A percentile compares a stretch with the other conserved stretches of the same genome.
phyloP scores from a whole-genome alignment of 106 monocot genomes.

The Dendrobium chrysotoxum region DNA sequence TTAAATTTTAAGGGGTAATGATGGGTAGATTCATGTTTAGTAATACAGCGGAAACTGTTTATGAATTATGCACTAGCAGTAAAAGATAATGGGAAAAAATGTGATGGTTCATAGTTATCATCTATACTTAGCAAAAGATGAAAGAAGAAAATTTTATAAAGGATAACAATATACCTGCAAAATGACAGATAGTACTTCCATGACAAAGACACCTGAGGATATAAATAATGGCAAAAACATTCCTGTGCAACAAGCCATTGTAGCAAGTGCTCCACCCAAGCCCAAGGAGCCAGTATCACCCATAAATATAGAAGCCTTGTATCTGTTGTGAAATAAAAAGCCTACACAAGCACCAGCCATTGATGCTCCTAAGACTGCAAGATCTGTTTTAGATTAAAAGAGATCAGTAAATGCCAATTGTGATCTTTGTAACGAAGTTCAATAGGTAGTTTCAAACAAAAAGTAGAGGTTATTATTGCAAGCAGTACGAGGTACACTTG shows the following conservation, averaged over 20 bases:
- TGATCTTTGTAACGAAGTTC: not conserved
- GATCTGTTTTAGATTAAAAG: constrained; percentile 27
- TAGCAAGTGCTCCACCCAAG: constrained; percentile 78
- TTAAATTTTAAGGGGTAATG: no score
- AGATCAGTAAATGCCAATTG: not conserved
- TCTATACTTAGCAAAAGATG: not conserved
- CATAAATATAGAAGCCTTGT: constrained; percentile 71
- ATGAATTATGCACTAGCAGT: not conserved
- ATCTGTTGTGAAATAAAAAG: constrained; percentile 72
- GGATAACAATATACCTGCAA: constrained; percentile 50
- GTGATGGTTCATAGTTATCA: not conserved
- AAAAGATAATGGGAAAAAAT: not conserved
- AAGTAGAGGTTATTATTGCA: not conserved
- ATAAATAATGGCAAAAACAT: constrained; percentile 86
- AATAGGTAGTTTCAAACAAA: not conserved
- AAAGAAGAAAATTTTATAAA: not conserved
- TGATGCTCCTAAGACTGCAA: constrained; percentile 75
- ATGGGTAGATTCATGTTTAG: no score
- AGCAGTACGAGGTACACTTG: not conserved
- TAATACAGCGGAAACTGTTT: not conserved
- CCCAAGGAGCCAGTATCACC: constrained; percentile 69
- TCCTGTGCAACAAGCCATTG: constrained; percentile 80
- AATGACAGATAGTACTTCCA: constrained; percentile 47
- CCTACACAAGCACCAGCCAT: constrained; percentile 75
- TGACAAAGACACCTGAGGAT: constrained; percentile 42